A percentile compares a stretch with the other conserved stretches of the same genome.
Conservation (phyloP, 1,284 basidiomycete genomes). For the Mycena citricolor region DNA sequence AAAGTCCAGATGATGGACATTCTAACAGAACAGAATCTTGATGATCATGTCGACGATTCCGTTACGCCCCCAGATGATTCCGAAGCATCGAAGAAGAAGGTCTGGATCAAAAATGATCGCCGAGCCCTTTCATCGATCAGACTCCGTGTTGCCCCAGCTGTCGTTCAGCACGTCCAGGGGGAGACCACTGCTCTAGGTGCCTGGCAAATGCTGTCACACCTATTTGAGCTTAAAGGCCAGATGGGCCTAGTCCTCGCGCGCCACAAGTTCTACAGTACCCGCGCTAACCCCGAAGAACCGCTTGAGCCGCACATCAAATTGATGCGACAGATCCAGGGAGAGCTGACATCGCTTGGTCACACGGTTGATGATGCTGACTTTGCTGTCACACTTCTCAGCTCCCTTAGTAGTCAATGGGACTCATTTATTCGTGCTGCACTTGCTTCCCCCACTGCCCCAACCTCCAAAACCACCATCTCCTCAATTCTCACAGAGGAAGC, state of each 20-base stretch:
- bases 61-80: neutral
- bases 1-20: neutral
- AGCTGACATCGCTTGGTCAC: constrained; percentile 1
- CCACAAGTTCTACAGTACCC: constrained; percentile 2
- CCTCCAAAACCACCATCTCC: neutral
- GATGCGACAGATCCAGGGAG: neutral
- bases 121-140: neutral
- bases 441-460: neutral
- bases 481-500: neutral
- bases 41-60: neutral
- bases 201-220: neutral
- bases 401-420: constrained; percentile 21
- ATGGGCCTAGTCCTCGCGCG: constrained; percentile 1
- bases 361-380: neutral
- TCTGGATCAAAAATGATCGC: neutral
- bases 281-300: neutral
- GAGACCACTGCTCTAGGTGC: neutral
- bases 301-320: neutral
- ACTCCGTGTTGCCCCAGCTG: neutral
- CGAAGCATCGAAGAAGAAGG: neutral
- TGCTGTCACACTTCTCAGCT: constrained; percentile 5
- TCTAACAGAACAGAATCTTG: neutral
- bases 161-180: neutral
- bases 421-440: constrained; percentile 14
- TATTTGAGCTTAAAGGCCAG: neutral